Evolutionary conservation across 306 rosid species (phyloP).

Genomic region (Quercus alba): DNA sequence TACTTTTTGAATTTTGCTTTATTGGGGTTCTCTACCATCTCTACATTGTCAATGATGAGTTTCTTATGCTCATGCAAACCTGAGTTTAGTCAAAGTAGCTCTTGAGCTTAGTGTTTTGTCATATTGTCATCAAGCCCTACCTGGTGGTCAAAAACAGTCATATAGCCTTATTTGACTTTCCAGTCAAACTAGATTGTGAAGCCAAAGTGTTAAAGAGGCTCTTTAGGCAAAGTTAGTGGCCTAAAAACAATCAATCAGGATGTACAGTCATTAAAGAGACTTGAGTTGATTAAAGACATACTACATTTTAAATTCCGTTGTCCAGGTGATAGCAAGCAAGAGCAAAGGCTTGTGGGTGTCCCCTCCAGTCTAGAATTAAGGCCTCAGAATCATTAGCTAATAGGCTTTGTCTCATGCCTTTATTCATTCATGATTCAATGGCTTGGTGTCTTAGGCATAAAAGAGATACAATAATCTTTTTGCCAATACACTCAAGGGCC

Average conservation of each 20-base stretch:
- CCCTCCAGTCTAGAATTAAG: too few relatives aligned
- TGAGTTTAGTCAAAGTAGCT: background rate
- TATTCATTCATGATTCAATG: too few relatives aligned
- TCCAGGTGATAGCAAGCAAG: background rate
- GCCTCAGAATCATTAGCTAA: too few relatives aligned
- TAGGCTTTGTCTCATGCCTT: too few relatives aligned
- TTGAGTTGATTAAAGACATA: background rate
- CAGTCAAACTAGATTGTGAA: background rate
- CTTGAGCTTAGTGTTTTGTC: background rate
- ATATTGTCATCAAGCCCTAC: background rate
- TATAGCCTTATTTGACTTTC: background rate
- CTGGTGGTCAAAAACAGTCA: background rate
- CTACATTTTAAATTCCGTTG: background rate
- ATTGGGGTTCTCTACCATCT: background rate
- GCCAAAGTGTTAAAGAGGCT: background rate
- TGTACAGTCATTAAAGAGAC: background rate
- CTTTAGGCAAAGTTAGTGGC: background rate
- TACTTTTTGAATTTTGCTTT: background rate
- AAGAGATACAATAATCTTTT: too few relatives aligned
- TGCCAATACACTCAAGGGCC: too few relatives aligned
- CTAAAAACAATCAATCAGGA: background rate
- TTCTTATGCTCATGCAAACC: background rate
- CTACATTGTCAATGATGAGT: background rate
- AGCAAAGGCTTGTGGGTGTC: too few relatives aligned
- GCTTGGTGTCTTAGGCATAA: too few relatives aligned